phyloP scores from a whole-genome alignment of 1,139 yeast genomes.

The Candida neerlandica region DNA sequence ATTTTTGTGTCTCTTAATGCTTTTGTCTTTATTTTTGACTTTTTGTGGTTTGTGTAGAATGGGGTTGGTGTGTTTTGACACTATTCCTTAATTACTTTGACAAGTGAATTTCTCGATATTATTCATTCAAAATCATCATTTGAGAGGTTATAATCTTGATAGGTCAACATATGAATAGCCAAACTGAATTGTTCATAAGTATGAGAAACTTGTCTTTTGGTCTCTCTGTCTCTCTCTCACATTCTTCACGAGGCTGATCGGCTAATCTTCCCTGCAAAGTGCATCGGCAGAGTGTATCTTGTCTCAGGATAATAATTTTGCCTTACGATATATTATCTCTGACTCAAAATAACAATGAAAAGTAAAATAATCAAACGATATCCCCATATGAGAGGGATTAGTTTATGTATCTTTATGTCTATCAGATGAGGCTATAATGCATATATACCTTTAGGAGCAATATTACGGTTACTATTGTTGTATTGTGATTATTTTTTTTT shows the following conservation, averaged over 20 bases:
- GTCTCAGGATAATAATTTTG: neutral
- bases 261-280: neutral
- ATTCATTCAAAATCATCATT: no score
- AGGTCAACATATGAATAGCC: no score
- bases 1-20: neutral
- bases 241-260: neutral
- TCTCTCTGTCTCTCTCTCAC: no score
- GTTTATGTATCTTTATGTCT: no score
- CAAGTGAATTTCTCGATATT: no score
- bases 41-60: neutral
- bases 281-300: neutral
- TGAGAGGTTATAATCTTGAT: no score
- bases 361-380: no score
- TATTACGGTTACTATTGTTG: neutral
- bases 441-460: no score
- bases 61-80: no score
- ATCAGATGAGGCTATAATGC: neutral
- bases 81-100: neutral
- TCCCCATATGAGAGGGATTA: slow-evolving; percentile 5
- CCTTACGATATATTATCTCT: neutral
- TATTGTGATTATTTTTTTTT: no score
- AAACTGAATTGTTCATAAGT: neutral
- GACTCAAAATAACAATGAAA: no score
- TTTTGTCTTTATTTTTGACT: neutral
- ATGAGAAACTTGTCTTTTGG: neutral